Evolutionary conservation across 164 flowering plant species (phyloP).

Genomic region (Amborella trichopoda): DNA sequence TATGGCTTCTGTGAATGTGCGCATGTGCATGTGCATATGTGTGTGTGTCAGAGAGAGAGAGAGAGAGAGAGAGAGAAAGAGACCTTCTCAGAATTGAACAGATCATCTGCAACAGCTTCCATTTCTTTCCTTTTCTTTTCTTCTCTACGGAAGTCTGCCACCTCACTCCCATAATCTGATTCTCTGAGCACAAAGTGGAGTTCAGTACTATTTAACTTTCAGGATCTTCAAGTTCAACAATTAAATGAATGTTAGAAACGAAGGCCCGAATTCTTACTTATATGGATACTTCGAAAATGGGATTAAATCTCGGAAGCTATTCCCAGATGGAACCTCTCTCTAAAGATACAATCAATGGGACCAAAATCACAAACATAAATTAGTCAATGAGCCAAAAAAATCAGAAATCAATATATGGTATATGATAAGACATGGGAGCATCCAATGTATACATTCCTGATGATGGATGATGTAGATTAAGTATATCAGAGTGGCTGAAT

Average conservation of each 20-base stretch:
- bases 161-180: slow-evolving; percentile 40
- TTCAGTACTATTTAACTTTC: not conserved
- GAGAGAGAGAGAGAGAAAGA: not conserved
- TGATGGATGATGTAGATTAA: too few species aligned
- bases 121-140: slow-evolving; percentile 76
- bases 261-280: slow-evolving; percentile 27
- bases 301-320: slow-evolving; percentile 68
- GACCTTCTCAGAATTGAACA: slow-evolving; percentile 70
- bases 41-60: not conserved
- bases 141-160: slow-evolving; percentile 44
- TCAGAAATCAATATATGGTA: not conserved
- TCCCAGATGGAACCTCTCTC: slow-evolving; percentile 33
- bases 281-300: slow-evolving; percentile 71
- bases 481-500: not conserved
- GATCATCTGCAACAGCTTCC: slow-evolving; percentile 81
- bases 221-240: not conserved
- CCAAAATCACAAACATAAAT: slow-evolving; percentile 1
- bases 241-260: not conserved
- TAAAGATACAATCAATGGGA: slow-evolving; percentile 9
- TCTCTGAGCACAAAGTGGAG: slow-evolving; percentile 23
- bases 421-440: too few species aligned
- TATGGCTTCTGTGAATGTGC: not conserved
- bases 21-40: not conserved
- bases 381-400: not conserved
- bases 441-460: too few species aligned